These are phyloP conservation scores for Boletus coffeatus DNA, from an alignment of 1,284 basidiomycete species.

Conservation along the genomic window DNA sequence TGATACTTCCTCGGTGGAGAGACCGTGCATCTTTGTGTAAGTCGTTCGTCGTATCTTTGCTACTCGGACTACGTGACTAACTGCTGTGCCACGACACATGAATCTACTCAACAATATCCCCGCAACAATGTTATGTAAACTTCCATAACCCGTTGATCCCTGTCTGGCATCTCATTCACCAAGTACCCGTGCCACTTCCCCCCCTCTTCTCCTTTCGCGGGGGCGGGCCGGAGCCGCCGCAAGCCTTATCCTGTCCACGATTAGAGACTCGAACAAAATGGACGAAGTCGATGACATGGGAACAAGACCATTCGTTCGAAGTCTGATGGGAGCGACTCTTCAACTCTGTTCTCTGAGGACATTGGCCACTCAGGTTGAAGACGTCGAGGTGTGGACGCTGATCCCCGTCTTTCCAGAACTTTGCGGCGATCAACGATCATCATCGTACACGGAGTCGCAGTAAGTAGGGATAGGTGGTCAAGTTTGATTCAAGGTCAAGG, in stretches of 20 bases:
- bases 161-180: too few relatives aligned
- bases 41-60: too few relatives aligned
- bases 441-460: not conserved
- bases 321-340: not conserved
- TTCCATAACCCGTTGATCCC: too few relatives aligned
- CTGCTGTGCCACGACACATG: too few relatives aligned
- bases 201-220: constrained; percentile 29
- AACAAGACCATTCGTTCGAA: not conserved
- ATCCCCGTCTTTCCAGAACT: not conserved
- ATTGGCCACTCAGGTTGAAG: not conserved
- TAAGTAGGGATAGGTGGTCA: not conserved
- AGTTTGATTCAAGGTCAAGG: not conserved
- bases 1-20: too few relatives aligned
- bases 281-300: not conserved
- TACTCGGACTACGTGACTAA: too few relatives aligned
- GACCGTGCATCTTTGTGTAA: too few relatives aligned
- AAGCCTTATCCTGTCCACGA: too few relatives aligned
- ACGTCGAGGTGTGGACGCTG: not conserved
- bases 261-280: not conserved
- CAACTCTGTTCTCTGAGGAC: not conserved
- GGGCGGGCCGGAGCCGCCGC: too few relatives aligned
- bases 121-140: too few relatives aligned
- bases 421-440: not conserved
- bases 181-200: too few relatives aligned
- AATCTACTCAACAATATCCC: too few relatives aligned